Percentiles rank a stretch among this genome's conserved stretches.
phyloP scores from a whole-genome alignment of 371 early-diverging fungal genomes.

The Blakeslea trispora region DNA sequence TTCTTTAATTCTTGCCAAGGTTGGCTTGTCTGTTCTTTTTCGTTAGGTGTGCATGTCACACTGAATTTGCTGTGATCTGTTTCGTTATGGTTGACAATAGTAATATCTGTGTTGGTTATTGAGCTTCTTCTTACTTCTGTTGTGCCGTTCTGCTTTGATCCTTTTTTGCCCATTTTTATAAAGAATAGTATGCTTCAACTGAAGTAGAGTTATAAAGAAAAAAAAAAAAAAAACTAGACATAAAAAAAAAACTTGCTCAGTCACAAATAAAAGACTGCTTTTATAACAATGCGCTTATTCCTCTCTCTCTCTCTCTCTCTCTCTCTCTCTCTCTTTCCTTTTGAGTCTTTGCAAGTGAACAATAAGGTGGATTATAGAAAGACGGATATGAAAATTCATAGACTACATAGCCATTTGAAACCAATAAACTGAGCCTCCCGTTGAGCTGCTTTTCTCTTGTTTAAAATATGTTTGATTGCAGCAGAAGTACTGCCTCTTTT shows the following conservation, averaged over 20 bases:
- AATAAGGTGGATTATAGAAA: no score
- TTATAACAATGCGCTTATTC: background rate
- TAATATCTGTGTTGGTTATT: slow-evolving; percentile 1
- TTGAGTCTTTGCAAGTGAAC: no score
- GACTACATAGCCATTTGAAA: no score
- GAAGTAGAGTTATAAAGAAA: no score
- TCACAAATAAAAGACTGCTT: slow-evolving; percentile 5
- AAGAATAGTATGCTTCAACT: background rate
- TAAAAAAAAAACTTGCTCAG: slow-evolving; percentile 1
- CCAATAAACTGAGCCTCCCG: no score
- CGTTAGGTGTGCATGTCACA: slow-evolving; percentile 10
- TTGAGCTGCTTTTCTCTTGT: no score
- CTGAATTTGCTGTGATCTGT: slow-evolving; percentile 24
- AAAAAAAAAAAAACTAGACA: no score
- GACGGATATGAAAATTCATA: no score
- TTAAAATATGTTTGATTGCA: no score
- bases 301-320: no score
- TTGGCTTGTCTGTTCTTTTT: slow-evolving; percentile 8
- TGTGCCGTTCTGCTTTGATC: slow-evolving; percentile 3
- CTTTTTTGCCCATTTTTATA: slow-evolving; percentile 18
- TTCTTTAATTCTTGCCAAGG: slow-evolving; percentile 20
- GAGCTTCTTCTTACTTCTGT: slow-evolving; percentile 15
- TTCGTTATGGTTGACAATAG: slow-evolving; percentile 13
- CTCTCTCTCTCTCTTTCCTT: no score
- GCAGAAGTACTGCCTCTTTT: no score